Evolutionary conservation across 2,329 filamentous ascomycete species (phyloP), one percentile per base, ranked within the genome.

Genomic region (Diaporthe vexans): DNA sequence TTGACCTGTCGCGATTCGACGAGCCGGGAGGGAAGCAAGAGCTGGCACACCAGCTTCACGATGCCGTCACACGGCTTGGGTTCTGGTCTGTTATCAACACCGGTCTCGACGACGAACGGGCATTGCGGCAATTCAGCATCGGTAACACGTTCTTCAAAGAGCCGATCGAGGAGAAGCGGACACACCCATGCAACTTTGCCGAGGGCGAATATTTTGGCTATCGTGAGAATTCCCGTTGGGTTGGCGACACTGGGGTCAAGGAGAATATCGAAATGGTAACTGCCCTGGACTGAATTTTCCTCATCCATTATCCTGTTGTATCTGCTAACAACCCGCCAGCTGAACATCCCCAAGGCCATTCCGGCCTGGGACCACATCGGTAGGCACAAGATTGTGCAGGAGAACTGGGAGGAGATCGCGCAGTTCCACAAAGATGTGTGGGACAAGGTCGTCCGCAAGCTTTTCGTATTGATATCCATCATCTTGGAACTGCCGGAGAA

Each of bases 31-130:
- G 57, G 24, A 61, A 61, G n/a, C 35, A 61, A n/a, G 57, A 61
- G 57, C 57, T 61, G 57, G 57, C 57, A n/a, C 10, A 43, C 13
- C 57, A 61, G 57, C 57, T 61, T 61, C 57, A 61, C 5, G 57
- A 61, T 11, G 57, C 57, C n/a, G 43, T 61, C 17, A 43, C 57
- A 11, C 43, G 57, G n/a, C 57, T 61, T 19, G 57, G 57, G 26
- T 61, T 61, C 35, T 61, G 57, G 57, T 61, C 57, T 26, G 57
- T 61, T 7, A n/a, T 61, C 57, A 61, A 61, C 57, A 61, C 57
- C 3, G 57, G 35, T 15, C 35, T 61, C 13, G 57, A 61, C n/a
- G 57, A 61, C n/a, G 57, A 61, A n/a, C 35, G 57, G 3, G 57
- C 43, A 11, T 40, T 61, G 15, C 57, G 57, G 35, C 57, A 61